Conservation (phyloP, 2,329 filamentous ascomycete genomes). For the Cercospora sesami region DNA sequence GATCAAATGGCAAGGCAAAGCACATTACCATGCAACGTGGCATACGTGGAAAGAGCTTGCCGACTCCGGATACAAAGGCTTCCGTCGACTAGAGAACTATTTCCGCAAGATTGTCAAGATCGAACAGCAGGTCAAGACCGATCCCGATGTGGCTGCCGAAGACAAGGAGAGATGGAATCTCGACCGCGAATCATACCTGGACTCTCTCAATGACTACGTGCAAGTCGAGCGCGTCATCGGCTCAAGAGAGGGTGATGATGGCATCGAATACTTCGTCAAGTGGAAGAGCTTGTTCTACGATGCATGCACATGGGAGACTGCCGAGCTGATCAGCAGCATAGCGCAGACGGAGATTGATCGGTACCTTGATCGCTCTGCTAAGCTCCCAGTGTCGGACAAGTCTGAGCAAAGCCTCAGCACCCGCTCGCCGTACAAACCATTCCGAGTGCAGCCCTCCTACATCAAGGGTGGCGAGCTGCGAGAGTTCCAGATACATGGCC, state of each 20-base stretch:
- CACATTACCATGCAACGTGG: slow-evolving; percentile 95
- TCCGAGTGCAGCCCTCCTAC: slow-evolving; percentile 81
- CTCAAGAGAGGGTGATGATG: slow-evolving; percentile 74
- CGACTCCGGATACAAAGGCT: slow-evolving; percentile 67
- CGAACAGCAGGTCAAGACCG: slow-evolving; percentile 73
- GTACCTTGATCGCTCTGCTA: slow-evolving; percentile 78
- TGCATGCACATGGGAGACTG: slow-evolving; percentile 88
- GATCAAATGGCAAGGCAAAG: slow-evolving; percentile 97
- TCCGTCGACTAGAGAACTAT: slow-evolving; percentile 92
- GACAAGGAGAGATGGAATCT: slow-evolving; percentile 91
- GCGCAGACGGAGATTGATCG: slow-evolving; percentile 90
- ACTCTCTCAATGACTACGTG: slow-evolving; percentile 85
- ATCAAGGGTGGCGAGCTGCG: slow-evolving; percentile 81
- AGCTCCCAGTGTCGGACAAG: slow-evolving; percentile 76
- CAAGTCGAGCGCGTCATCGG: slow-evolving; percentile 92
- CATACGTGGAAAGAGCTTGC: slow-evolving; percentile 74
- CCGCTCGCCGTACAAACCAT: slow-evolving; percentile 67
- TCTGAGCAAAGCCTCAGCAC: slow-evolving; percentile 74
- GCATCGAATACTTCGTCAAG: slow-evolving; percentile 88
- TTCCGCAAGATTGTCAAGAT: slow-evolving; percentile 78
- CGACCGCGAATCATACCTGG: slow-evolving; percentile 87
- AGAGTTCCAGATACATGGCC: slow-evolving; percentile 87
- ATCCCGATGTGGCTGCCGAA: slow-evolving; percentile 74
- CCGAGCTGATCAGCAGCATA: slow-evolving; percentile 69
- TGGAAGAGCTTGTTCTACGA: slow-evolving; percentile 87